Evolutionary conservation across 2,329 filamentous ascomycete species (phyloP).

Genomic region (Aspergillus viridinutans): DNA sequence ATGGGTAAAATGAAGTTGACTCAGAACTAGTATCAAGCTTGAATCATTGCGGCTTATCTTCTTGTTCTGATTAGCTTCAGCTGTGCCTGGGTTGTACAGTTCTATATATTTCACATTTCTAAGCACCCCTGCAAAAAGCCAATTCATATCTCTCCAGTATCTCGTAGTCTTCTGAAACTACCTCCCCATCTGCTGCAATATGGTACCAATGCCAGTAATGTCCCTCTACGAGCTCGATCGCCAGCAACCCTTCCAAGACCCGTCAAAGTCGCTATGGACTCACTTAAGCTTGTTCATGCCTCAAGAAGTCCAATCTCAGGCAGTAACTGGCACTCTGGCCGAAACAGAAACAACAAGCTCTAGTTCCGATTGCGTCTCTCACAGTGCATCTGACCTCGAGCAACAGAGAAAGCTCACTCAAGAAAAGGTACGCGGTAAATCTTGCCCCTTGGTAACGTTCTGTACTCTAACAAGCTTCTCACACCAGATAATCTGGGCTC

Average conservation of each 20-base stretch:
- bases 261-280: neutral
- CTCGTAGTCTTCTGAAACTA: neutral
- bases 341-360: neutral
- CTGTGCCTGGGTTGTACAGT: neutral
- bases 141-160: neutral
- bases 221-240: neutral
- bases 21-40: neutral
- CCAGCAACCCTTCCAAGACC: neutral
- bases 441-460: neutral
- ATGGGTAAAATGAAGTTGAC: neutral
- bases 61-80: neutral
- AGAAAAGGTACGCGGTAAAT: neutral
- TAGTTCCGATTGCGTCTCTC: neutral
- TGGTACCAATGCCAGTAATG: neutral
- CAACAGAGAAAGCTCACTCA: neutral
- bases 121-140: neutral
- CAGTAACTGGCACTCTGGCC: neutral
- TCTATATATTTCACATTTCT: neutral
- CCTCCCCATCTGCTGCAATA: neutral
- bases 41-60: no score
- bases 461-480: neutral
- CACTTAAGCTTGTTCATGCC: neutral
- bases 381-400: neutral
- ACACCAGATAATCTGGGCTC: neutral
- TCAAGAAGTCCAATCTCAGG: neutral